Evolutionary conservation across 2,329 filamentous ascomycete species (phyloP).

Genomic region (Aureobasidium subglaciale): DNA sequence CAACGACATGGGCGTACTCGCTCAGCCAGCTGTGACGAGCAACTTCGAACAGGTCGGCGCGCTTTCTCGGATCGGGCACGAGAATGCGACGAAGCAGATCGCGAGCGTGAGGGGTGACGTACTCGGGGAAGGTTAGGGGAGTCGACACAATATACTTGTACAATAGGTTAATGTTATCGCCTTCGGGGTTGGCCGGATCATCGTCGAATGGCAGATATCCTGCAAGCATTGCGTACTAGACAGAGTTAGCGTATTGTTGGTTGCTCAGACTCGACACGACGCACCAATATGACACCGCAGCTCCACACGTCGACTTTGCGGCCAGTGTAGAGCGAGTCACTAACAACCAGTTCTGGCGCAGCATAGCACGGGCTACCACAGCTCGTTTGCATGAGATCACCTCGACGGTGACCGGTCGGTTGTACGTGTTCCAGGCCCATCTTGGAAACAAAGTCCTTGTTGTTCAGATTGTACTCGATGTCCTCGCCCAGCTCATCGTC

Average conservation of each 20-base stretch:
- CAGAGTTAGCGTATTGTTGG: constrained; percentile 5
- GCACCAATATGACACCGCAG: constrained; percentile 93
- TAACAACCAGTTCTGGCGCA: constrained; percentile 92
- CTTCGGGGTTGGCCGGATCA: constrained; percentile 94
- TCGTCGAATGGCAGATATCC: constrained; percentile 97
- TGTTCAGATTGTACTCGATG: constrained; percentile 77
- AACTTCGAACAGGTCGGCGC: constrained; percentile 94
- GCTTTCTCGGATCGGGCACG: constrained; percentile 88
- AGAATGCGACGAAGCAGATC: constrained; percentile 89
- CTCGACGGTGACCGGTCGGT: constrained; percentile 65
- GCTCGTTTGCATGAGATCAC: constrained; percentile 97
- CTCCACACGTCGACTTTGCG: constrained; percentile 99
- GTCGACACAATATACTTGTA: constrained; percentile 99
- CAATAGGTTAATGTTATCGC: constrained; percentile 96
- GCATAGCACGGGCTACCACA: constrained; percentile 98
- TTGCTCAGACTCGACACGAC: constrained; percentile 30
- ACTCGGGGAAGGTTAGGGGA: constrained; percentile 94
- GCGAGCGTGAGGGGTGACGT: constrained; percentile 91
- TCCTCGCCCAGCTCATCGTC: constrained; percentile 82
- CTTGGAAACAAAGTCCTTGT: constrained; percentile 81
- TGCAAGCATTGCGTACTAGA: constrained; percentile 96
- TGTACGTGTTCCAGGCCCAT: constrained; percentile 71
- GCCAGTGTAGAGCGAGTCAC: constrained; percentile 93
- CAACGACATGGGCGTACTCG: constrained; percentile 93
- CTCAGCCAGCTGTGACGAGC: constrained; percentile 96